phyloP scores from a whole-genome alignment of 129 eudicot species.

The Tanacetum coccineum region DNA sequence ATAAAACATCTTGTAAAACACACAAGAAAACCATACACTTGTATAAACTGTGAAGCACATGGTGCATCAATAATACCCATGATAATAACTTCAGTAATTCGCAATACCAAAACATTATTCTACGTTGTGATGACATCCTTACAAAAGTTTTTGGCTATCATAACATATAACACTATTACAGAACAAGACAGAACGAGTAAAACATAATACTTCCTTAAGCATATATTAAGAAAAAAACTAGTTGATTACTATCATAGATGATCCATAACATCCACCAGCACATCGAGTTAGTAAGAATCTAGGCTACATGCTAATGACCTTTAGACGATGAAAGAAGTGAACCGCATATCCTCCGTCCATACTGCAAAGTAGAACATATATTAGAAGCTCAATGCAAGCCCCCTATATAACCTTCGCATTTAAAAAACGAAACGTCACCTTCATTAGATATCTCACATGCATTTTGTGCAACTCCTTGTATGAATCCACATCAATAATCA shows the following conservation, averaged over 20 bases:
- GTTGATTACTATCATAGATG: slow-evolving; percentile 55
- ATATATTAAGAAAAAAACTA: background rate
- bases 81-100: too few relatives aligned
- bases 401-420: too few relatives aligned
- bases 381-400: too few relatives aligned
- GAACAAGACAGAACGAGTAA: too few relatives aligned
- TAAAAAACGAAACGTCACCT: too few relatives aligned
- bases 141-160: slow-evolving; percentile 8
- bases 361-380: slow-evolving; percentile 36
- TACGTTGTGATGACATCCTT: too few relatives aligned
- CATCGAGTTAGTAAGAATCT: slow-evolving; percentile 39
- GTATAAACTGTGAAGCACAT: too few relatives aligned
- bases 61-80: too few relatives aligned
- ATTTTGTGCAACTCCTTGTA: slow-evolving; percentile 48
- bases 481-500: slow-evolving; percentile 54
- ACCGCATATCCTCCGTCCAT: slow-evolving; percentile 53
- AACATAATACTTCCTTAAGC: too few relatives aligned
- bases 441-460: slow-evolving; percentile 49
- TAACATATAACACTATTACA: background rate
- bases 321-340: slow-evolving; percentile 44
- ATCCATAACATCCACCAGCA: slow-evolving; percentile 46
- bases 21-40: too few relatives aligned
- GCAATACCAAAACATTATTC: too few relatives aligned
- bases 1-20: too few relatives aligned
- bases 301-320: slow-evolving; percentile 16